phyloP scores from a whole-genome alignment of 306 rosid species.

The Cicer yamashitae region DNA sequence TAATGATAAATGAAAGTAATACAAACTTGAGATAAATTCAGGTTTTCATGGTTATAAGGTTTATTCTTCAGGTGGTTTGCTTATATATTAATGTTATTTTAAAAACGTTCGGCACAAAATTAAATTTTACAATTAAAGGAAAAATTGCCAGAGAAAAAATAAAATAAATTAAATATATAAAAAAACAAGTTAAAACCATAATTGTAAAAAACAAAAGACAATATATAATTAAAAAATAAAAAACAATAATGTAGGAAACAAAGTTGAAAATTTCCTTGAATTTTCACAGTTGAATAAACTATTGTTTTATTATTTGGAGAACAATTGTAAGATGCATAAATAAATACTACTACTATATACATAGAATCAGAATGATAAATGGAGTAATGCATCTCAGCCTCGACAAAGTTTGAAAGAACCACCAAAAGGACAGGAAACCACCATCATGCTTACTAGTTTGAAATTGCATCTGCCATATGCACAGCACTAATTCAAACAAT shows the following conservation, averaged over 20 bases:
- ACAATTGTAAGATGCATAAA: not conserved
- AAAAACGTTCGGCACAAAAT: constrained; percentile 9
- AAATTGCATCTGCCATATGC: constrained; percentile 7
- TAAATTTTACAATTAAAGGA: not conserved
- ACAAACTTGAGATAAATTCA: constrained; percentile 15
- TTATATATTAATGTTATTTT: not conserved
- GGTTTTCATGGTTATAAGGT: constrained; percentile 4
- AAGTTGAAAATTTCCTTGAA: constrained; percentile 3
- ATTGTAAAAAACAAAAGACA: not conserved
- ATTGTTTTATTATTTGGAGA: constrained; percentile 5
- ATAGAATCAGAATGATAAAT: not conserved
- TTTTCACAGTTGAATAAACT: constrained; percentile 9
- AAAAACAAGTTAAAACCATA: not conserved
- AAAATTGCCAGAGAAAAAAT: not conserved
- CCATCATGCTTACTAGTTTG: constrained; percentile 12
- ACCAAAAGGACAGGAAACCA: constrained; percentile 28
- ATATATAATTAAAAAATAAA: not conserved
- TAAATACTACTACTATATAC: not conserved
- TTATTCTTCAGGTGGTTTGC: constrained; percentile 5
- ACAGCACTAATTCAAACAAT: constrained; percentile 9
- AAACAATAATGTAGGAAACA: not conserved
- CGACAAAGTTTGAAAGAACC: constrained; percentile 27
- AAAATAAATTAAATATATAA: not conserved
- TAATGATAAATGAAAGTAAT: constrained; percentile 2
- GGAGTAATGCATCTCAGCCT: constrained; percentile 9